Evolutionary conservation across 768 basidiomycete species (phyloP).

Genomic region (Paxillus rubicundulus): DNA sequence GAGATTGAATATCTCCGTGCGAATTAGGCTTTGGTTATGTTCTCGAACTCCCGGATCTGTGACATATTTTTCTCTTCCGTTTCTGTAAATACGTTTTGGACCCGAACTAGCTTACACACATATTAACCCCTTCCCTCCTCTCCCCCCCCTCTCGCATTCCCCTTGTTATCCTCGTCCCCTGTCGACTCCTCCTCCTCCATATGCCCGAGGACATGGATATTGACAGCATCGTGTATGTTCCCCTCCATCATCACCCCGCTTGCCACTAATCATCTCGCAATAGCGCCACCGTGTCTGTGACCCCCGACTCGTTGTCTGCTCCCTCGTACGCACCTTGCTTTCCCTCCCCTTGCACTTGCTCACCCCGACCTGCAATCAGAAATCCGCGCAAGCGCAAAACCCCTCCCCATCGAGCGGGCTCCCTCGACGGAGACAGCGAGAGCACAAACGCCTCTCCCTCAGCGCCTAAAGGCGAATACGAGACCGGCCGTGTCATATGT

Average conservation of each 20-base stretch:
- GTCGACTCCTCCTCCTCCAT: constrained; percentile 1
- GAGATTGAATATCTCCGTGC: constrained; percentile 34
- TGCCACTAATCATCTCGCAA: constrained; percentile 7
- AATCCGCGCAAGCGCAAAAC: constrained; percentile 42
- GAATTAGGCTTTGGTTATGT: constrained; percentile 38
- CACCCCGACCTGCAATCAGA: constrained; percentile 21
- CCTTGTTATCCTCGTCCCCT: too few relatives aligned
- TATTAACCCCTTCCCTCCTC: constrained; percentile 31
- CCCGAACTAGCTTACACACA: constrained; percentile 35
- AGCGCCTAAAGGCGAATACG: constrained; percentile 52
- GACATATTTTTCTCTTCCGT: constrained; percentile 38
- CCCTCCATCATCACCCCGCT: background rate
- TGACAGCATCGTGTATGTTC: constrained; percentile 19
- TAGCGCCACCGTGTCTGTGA: constrained; percentile 12
- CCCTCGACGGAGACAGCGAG: constrained; percentile 14
- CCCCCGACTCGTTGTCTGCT: constrained; percentile 14
- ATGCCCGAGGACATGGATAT: constrained; percentile 20
- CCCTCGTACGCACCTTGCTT: constrained; percentile 20
- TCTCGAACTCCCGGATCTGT: constrained; percentile 40
- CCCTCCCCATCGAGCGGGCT: constrained; percentile 24
- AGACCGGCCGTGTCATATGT: constrained; percentile 63
- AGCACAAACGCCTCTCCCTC: constrained; percentile 8
- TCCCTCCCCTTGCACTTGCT: constrained; percentile 17
- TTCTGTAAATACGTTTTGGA: constrained; percentile 40
- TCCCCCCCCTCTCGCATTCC: constrained; percentile 15